Evolutionary conservation across 2,329 filamentous ascomycete genomes (phyloP), one percentile per base, ranked within the genome.

Genomic region (Pseudocercospora vitis): DNA sequence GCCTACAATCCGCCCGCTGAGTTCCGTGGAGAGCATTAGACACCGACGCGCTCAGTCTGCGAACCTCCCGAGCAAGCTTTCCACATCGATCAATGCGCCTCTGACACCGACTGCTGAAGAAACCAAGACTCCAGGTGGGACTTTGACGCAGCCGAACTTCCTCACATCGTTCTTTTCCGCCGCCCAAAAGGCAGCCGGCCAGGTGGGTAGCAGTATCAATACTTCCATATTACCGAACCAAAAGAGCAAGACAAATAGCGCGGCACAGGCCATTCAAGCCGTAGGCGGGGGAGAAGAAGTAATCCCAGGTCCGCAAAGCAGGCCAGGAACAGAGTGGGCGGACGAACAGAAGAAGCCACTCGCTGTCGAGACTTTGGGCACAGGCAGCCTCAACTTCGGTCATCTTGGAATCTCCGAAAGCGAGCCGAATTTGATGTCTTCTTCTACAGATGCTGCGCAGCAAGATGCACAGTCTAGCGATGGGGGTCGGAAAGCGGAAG

Each of bases 151-250:
- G 32, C 74, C 72, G 26, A 71, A 71, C 1, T 97, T 99, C 75
- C 97, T 99, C 73, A 95, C 90, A 3, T 91, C 89, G 21, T 88
- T 99, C 68, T 84, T 99, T 60, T 92, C 90, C 33, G 92, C 87
- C 40, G 94, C 94, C 14, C 92, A 97, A 71, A 96, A 87, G 79
- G 92, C 92, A 37, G 91, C 91, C 11, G 90, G 77, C 60, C 85
- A 83, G 14, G 71, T 91, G 3, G 89, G 81, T 62, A 89, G 81
- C 59, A 89, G 85, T 44, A 86, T 96, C 42, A 82, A 83, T 45
- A 91, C 84, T 3, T 76, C 73, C 28, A 74, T 80, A 24, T 57
- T 65, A 6, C 80, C 81, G n/a, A 74, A 75, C n/a, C 71, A 73
- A 47, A 76, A 76, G 63, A 76, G 73, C 59, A 76, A 67, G 71